Evolutionary conservation across 2,329 filamentous ascomycete genomes (phyloP).

Genomic region (Daldinia sp.): DNA sequence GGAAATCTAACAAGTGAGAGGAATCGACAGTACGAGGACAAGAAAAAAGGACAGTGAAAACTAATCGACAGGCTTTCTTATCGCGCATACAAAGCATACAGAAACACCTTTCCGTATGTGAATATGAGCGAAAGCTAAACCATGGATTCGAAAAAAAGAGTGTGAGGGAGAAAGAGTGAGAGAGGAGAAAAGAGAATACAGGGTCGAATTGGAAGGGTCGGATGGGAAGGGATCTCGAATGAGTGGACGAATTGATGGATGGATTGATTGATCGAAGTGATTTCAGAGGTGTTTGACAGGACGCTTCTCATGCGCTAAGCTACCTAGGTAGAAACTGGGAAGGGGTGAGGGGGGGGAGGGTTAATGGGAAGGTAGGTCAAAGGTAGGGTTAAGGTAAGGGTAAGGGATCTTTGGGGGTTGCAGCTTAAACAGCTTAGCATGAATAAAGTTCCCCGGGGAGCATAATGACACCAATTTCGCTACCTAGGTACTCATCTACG

Average conservation of each 20-base stretch:
- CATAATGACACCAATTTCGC: constrained; percentile 52
- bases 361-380: no score
- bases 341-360: background rate
- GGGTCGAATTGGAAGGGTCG: constrained; percentile 37
- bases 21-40: constrained; percentile 21
- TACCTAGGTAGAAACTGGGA: constrained; percentile 11
- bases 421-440: constrained; percentile 37
- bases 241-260: constrained; percentile 38
- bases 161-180: constrained; percentile 18
- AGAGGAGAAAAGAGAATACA: constrained; percentile 20
- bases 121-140: constrained; percentile 32
- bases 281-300: constrained; percentile 38
- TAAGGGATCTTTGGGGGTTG: background rate
- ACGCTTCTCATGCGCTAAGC: constrained; percentile 23
- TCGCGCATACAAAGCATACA: constrained; percentile 17
- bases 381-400: no score
- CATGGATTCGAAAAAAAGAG: constrained; percentile 13
- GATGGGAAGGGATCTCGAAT: constrained; percentile 39
- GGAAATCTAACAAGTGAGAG: constrained; percentile 19
- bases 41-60: constrained; percentile 6
- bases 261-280: constrained; percentile 35
- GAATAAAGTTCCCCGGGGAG: constrained; percentile 40
- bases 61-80: constrained; percentile 22
- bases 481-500: constrained; percentile 52
- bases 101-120: constrained; percentile 20